Percentiles rank a stretch among this genome's conserved stretches.
These are phyloP conservation scores for Penicillium cosmopolitanum DNA, from an alignment of 495 filamentous ascomycete species.

Conservation along the genomic window DNA sequence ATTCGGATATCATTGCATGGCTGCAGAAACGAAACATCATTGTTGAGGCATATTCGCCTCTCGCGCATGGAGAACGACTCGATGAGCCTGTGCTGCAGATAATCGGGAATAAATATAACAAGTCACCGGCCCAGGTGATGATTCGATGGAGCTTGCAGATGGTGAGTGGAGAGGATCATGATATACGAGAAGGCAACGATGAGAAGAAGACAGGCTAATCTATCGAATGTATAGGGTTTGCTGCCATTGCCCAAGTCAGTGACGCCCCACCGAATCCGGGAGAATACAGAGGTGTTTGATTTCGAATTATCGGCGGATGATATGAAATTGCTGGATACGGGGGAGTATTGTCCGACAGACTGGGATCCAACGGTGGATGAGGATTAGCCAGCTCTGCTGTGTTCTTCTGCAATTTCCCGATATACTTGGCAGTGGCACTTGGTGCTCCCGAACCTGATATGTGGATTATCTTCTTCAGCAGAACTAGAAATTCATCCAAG, in stretches of 20 bases:
- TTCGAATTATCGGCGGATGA: constrained; percentile 72
- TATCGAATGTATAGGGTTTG: constrained; percentile 46
- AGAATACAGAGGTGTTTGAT: constrained; percentile 79
- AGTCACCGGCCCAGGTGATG: constrained; percentile 77
- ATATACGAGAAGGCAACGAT: too few species aligned
- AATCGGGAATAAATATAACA: constrained; percentile 70
- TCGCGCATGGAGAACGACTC: constrained; percentile 68
- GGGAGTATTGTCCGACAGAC: constrained; percentile 59
- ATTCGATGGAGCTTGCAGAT: constrained; percentile 85
- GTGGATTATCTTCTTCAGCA: too few species aligned
- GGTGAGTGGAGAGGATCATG: constrained; percentile 30
- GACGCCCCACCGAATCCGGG: constrained; percentile 59
- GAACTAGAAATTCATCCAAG: too few species aligned
- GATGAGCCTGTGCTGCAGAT: constrained; percentile 60
- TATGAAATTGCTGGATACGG: constrained; percentile 60
- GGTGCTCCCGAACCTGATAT: too few species aligned
- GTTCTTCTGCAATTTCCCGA: too few species aligned
- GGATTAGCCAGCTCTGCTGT: constrained; percentile 32
- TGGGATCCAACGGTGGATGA: constrained; percentile 64
- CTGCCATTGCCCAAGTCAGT: constrained; percentile 67
- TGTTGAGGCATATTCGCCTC: constrained; percentile 78
- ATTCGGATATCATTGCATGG: constrained; percentile 78
- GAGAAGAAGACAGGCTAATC: background rate
- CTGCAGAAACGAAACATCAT: constrained; percentile 67
- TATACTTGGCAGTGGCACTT: too few species aligned